Evolutionary conservation across 2,329 filamentous ascomycete genomes (phyloP), one percentile per base, ranked within the genome.

Genomic region (Paraphoma chrysanthemicola): DNA sequence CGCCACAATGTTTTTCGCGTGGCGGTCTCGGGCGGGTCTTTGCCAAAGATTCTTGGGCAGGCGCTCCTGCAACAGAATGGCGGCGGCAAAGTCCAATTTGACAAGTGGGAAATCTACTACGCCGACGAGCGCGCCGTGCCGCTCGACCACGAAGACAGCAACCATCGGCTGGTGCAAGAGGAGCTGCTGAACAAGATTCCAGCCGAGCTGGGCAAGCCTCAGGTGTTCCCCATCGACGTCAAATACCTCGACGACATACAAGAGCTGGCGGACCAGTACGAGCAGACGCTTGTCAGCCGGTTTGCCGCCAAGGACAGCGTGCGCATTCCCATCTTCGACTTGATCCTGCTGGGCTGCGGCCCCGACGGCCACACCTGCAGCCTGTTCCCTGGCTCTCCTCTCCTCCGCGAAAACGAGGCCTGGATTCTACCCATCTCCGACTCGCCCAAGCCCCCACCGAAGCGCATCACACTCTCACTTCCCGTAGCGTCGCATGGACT

Each of bases 321-420:
- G 76, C 93, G 92, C 78, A 83, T 97, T 44, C 95, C 95, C 67
- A 90, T 97, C 72, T 99, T 98, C 77, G 95, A 99, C 77, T 86
- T 99, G 51, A 84, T 99, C 53, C 86, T 99, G 42, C 88, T 99
- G 42, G 95, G 95, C 69, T 96, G 92, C 76, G 95, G 95, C 0
- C 94, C 95, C 12, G 95, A 98, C 77, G 95, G 95, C 50, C 95
- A 99, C 81, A 98, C 95, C 33, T 98, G 95, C 88, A 95, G 90
- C 69, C 83, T 99, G 50, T 99, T 99, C 83, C 95, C 95, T 5
- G 90, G 90, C 53, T 94, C 97, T 75, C 86, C 89, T 56, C 85
- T 98, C 51, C 85, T 98, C 65, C 88, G 93, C 63, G 94, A 98
- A 81, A 86, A 86, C 36, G 89, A 88, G 70, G 92, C 94, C 51